A percentile compares a stretch with the other conserved stretches of the same genome.
These are phyloP conservation scores for Globisporangium canariense DNA, from an alignment of 352 stramenopile species.

Conservation along the genomic window DNA sequence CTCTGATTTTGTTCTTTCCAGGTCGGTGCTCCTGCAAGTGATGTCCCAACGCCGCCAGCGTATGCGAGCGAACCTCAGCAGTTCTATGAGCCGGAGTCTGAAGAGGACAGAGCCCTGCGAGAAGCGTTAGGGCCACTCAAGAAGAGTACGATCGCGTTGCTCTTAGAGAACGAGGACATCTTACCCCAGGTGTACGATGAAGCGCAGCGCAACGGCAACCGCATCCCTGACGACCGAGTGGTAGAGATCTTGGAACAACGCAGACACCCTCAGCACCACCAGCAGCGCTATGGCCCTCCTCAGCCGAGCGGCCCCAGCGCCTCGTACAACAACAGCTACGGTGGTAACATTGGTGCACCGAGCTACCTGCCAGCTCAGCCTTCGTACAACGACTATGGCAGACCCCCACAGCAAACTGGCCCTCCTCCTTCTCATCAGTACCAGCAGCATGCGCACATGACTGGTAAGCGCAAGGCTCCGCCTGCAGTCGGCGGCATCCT, in stretches of 20 bases:
- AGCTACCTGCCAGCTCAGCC: slow-evolving; percentile 12
- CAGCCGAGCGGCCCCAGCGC: slow-evolving; percentile 28
- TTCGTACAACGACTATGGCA: slow-evolving; percentile 21
- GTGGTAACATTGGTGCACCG: slow-evolving; percentile 20
- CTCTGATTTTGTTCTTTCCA: slow-evolving; percentile 5
- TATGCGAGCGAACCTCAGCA: slow-evolving; percentile 12
- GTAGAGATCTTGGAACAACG: slow-evolving; percentile 76
- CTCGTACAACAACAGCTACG: slow-evolving; percentile 27
- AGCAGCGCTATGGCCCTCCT: slow-evolving; percentile 25
- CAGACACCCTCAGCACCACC: slow-evolving; percentile 34
- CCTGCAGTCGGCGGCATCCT: slow-evolving; percentile 27
- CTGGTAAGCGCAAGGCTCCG: slow-evolving; percentile 45
- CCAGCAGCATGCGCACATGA: slow-evolving; percentile 16
- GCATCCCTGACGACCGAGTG: slow-evolving; percentile 70
- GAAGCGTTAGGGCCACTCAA: slow-evolving; percentile 68
- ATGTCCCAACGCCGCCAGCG: neutral
- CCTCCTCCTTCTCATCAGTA: slow-evolving; percentile 4
- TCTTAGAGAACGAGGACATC: slow-evolving; percentile 73
- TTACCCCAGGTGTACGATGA: slow-evolving; percentile 78
- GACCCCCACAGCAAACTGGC: slow-evolving; percentile 5
- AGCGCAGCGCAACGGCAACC: slow-evolving; percentile 72
- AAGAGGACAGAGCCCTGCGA: slow-evolving; percentile 57
- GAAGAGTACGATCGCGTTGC: slow-evolving; percentile 63
- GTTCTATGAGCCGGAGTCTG: slow-evolving; percentile 30
- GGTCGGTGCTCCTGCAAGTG: slow-evolving; percentile 9